A percentile compares a stretch with the other conserved stretches of the same genome.
Conservation (phyloP, 2,329 filamentous ascomycete species). For the Endoconidiophora laricicola region DNA sequence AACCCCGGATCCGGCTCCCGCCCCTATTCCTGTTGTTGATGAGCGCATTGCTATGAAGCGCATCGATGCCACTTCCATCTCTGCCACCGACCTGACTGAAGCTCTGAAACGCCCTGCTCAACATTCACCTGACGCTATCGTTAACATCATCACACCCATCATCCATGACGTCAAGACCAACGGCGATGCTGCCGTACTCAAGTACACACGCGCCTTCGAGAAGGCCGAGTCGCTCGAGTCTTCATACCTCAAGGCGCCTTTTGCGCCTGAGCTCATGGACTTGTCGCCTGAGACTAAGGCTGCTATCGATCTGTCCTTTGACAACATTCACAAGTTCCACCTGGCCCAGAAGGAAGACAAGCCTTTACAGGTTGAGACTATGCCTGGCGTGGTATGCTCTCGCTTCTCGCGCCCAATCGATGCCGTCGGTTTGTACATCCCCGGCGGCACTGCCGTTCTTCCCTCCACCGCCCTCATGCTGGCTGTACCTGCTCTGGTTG, state of each 20-base stretch:
- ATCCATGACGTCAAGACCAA: conserved; percentile 70
- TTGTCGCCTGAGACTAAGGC: conserved; percentile 67
- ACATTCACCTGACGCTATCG: conserved; percentile 83
- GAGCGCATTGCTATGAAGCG: conserved; percentile 67
- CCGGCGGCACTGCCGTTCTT: conserved; percentile 90
- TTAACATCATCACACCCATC: conserved; percentile 81
- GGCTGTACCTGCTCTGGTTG: conserved; percentile 92
- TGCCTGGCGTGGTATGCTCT: conserved; percentile 91
- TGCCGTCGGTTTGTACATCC: conserved; percentile 88
- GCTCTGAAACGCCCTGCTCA: conserved; percentile 81
- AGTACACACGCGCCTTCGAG: conserved; percentile 96
- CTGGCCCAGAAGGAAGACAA: conserved; percentile 75
- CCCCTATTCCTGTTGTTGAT: conserved; percentile 21
- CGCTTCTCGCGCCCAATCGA: conserved; percentile 88
- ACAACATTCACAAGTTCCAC: conserved; percentile 92
- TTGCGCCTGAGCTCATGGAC: conserved; percentile 71
- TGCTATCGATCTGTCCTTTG: conserved; percentile 85
- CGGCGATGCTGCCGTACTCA: conserved; percentile 75
- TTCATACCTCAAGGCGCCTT: conserved; percentile 78
- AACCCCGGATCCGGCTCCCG: conserved; percentile 17
- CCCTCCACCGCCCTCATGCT: conserved; percentile 96
- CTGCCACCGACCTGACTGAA: conserved; percentile 48
- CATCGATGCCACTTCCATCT: conserved; percentile 50
- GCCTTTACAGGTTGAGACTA: conserved; percentile 77
- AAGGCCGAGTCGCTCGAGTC: conserved; percentile 83